Conservation (phyloP, 805 yeast genomes). For the Sugiyamaella chiloensis region DNA sequence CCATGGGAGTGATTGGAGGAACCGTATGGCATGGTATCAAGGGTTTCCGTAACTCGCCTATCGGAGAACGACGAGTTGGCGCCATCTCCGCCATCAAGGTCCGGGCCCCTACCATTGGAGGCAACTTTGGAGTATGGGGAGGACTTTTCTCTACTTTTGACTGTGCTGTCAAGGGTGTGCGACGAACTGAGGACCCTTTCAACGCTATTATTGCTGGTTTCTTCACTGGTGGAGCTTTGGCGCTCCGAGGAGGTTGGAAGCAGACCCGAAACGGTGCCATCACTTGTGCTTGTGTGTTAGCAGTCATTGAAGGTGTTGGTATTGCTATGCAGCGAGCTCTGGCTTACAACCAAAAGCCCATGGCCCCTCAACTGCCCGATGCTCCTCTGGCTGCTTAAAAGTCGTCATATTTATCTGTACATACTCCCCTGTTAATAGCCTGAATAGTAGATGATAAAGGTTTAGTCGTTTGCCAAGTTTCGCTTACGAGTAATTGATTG, state of each 20-base stretch:
- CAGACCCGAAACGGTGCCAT: slow-evolving; percentile 95
- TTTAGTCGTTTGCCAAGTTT: too few species aligned
- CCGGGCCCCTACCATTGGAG: slow-evolving; percentile 98
- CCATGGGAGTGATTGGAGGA: slow-evolving; percentile 99
- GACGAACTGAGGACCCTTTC: slow-evolving; percentile 98
- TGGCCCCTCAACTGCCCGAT: slow-evolving; percentile 36
- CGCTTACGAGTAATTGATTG: too few species aligned
- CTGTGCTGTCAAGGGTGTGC: slow-evolving; percentile 90
- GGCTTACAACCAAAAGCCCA: slow-evolving; percentile 77
- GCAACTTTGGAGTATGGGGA: slow-evolving; percentile 99
- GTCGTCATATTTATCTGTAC: neutral
- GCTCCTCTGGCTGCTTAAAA: slow-evolving; percentile 25
- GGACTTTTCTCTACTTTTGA: slow-evolving; percentile 94
- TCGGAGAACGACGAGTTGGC: slow-evolving; percentile 89
- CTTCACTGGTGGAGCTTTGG: slow-evolving; percentile 96
- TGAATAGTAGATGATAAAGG: too few species aligned
- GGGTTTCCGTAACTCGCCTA: slow-evolving; percentile 96
- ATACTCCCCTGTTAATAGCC: too few species aligned
- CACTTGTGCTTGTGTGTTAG: slow-evolving; percentile 94
- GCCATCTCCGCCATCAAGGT: slow-evolving; percentile 88
- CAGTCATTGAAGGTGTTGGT: slow-evolving; percentile 97
- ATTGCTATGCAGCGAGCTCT: slow-evolving; percentile 88
- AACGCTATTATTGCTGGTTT: slow-evolving; percentile 97
- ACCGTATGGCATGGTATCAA: slow-evolving; percentile 98
- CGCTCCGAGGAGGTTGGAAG: slow-evolving; percentile 98